Conservation (phyloP, 179 eudicot species). For the Corrigiola litoralis region DNA sequence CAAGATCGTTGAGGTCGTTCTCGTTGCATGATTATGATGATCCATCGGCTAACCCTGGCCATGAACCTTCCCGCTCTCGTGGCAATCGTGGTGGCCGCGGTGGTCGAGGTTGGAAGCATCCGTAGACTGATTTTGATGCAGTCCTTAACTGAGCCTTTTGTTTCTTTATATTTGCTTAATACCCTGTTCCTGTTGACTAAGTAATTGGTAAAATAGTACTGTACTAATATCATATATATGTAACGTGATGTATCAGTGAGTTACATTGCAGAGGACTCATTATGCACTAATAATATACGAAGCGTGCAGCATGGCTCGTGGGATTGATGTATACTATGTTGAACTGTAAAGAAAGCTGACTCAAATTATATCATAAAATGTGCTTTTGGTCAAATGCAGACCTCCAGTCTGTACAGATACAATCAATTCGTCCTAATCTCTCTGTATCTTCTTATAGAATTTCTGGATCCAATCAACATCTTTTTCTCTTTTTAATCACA, state of each 20-base stretch:
- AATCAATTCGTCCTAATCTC: too few species aligned
- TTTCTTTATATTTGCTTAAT: neutral
- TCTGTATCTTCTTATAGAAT: too few species aligned
- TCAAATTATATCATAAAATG: neutral
- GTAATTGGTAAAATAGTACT: neutral
- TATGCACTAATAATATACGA: neutral
- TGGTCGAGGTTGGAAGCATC: slow-evolving; percentile 2
- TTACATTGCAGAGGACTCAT: neutral
- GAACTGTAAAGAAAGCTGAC: too few species aligned
- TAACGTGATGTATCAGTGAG: neutral
- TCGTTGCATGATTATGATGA: slow-evolving; percentile 28
- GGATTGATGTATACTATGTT: neutral
- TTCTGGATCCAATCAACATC: too few species aligned
- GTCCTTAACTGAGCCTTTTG: neutral
- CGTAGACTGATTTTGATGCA: neutral
- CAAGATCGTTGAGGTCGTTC: slow-evolving; percentile 20
- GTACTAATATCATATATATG: neutral
- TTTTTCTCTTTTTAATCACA: too few species aligned
- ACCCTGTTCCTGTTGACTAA: neutral
- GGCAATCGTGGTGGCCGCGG: slow-evolving; percentile 9
- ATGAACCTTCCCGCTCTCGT: slow-evolving; percentile 24
- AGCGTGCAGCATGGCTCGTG: too few species aligned
- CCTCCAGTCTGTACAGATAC: neutral
- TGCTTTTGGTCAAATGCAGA: neutral
- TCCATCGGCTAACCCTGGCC: slow-evolving; percentile 41